phyloP scores from a whole-genome alignment of 148 eudicot species.

The Cornus controversa region DNA sequence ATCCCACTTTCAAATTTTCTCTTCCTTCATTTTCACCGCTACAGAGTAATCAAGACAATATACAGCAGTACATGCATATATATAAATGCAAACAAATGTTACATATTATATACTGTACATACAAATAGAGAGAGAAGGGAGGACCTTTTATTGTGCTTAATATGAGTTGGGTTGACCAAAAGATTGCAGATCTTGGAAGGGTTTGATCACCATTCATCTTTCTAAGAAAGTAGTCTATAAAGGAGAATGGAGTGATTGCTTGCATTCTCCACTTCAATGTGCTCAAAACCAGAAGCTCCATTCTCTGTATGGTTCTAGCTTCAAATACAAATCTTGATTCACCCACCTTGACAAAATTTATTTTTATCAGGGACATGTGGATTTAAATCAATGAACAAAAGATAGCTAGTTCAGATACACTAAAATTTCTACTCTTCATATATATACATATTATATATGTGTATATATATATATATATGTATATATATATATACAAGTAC shows the following conservation, averaged over 20 bases:
- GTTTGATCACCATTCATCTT: constrained; percentile 52
- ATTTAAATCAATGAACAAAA: neutral
- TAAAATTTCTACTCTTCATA: too few species aligned
- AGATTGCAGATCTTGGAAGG: constrained; percentile 39
- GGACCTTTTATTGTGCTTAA: constrained; percentile 55
- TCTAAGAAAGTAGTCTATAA: constrained; percentile 50
- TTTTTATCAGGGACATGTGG: neutral
- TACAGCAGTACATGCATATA: neutral
- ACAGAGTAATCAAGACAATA: too few species aligned
- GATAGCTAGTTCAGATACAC: constrained; percentile 33
- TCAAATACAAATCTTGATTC: constrained; percentile 61
- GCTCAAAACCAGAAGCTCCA: constrained; percentile 70
- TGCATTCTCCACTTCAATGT: constrained; percentile 89
- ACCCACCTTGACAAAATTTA: constrained; percentile 46
- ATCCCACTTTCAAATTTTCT: neutral
- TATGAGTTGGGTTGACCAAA: constrained; percentile 53
- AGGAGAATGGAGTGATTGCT: constrained; percentile 62
- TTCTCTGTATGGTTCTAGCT: constrained; percentile 63
- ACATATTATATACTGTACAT: neutral
- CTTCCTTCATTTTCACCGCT: too few species aligned
- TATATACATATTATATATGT: too few species aligned
- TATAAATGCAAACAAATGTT: neutral
- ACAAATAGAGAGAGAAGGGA: neutral
- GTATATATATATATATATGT: too few species aligned
- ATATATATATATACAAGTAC: too few species aligned